A percentile compares a stretch with the other conserved stretches of the same genome.
Conservation (phyloP, 495 filamentous ascomycete species). For the Penicillium nucicola region DNA sequence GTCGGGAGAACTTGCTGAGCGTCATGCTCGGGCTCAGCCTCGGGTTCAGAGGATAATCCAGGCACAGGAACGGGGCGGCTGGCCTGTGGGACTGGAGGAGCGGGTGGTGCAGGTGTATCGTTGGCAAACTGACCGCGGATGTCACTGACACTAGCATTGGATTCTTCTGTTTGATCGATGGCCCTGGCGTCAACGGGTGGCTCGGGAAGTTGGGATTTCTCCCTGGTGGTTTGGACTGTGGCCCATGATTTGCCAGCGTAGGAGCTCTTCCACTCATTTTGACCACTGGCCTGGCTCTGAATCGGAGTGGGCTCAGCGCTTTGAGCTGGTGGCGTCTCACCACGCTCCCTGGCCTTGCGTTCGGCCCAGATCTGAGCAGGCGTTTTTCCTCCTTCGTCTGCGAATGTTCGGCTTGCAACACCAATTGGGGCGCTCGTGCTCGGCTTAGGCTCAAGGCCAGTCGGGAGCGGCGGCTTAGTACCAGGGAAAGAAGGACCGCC, state of each 20-base stretch:
- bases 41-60: conserved; percentile 60
- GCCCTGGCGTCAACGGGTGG: conserved; percentile 58
- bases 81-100: conserved; percentile 28
- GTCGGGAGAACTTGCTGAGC: conserved; percentile 40
- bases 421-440: conserved; percentile 60
- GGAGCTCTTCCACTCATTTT: conserved; percentile 80
- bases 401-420: conserved; percentile 84
- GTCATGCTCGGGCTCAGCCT: conserved; percentile 47
- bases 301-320: conserved; percentile 48
- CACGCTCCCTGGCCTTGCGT: conserved; percentile 81
- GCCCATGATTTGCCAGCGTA: conserved; percentile 88
- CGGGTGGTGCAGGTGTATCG: conserved; percentile 41
- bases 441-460: conserved; percentile 52
- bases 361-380: conserved; percentile 97
- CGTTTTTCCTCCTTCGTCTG: conserved; percentile 91
- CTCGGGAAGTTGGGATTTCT: conserved; percentile 54
- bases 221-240: conserved; percentile 68
- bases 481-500: conserved; percentile 67
- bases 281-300: conserved; percentile 64
- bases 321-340: conserved; percentile 37
- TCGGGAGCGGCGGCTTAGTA: conserved; percentile 83
- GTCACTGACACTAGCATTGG: conserved; percentile 59
- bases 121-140: conserved; percentile 77
- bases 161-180: conserved; percentile 44
- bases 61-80: conserved; percentile 65